These are phyloP conservation scores for Trichaptum fuscoviolaceum DNA, from an alignment of 768 basidiomycete species.

Conservation along the genomic window DNA sequence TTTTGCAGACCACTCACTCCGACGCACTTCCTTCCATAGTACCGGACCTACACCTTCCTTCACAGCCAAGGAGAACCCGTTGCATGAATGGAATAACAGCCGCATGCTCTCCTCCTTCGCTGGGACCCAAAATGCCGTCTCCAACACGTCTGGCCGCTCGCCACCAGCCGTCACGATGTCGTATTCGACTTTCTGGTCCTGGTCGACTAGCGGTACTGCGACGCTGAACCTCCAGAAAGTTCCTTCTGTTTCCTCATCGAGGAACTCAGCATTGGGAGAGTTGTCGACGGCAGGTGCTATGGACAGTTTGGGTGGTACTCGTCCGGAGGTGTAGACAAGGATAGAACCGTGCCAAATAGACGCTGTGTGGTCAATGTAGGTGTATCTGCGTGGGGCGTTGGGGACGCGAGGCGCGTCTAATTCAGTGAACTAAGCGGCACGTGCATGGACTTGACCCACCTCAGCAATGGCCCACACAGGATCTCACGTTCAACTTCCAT, in stretches of 20 bases:
- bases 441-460: conserved; percentile 1
- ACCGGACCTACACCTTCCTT: conserved; percentile 12
- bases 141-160: not conserved
- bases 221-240: conserved; percentile 12
- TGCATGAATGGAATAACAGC: conserved; percentile 15
- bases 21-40: conserved; percentile 14
- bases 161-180: conserved; percentile 4
- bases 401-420: not conserved
- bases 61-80: conserved; percentile 13
- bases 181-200: conserved; percentile 11
- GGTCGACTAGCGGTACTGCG: conserved; percentile 4
- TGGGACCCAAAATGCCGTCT: conserved; percentile 13
- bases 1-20: not conserved
- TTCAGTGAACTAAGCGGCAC: not conserved
- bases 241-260: not conserved
- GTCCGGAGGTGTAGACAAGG: conserved; percentile 7
- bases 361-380: conserved; percentile 8
- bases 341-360: conserved; percentile 13
- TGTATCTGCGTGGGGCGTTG: conserved; percentile 9
- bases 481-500: not conserved
- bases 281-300: not conserved
- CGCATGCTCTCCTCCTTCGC: conserved; percentile 15
- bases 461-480: conserved; percentile 3
- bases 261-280: not conserved
- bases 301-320: not conserved